Conservation (phyloP, 305 asterid genomes). For the Euphrasia arctica region DNA sequence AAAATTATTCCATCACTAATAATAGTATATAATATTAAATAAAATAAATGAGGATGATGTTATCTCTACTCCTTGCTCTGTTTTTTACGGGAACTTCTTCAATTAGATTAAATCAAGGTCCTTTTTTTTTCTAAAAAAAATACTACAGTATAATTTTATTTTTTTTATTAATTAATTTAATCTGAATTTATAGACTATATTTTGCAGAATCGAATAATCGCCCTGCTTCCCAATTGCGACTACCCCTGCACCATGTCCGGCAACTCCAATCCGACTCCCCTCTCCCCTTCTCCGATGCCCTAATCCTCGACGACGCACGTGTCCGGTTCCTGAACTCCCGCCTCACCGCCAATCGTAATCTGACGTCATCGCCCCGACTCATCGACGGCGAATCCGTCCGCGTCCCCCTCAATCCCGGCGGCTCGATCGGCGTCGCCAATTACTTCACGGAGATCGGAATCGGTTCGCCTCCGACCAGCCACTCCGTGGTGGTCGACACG, state of each 20-base stretch:
- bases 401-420: constrained; percentile 45
- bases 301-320: constrained; percentile 36
- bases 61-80: constrained; percentile 31
- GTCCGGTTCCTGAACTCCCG: constrained; percentile 40
- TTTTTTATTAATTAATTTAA: too few species aligned
- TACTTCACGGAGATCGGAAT: constrained; percentile 52
- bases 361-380: constrained; percentile 19
- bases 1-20: too few species aligned
- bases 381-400: constrained; percentile 26
- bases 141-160: too few species aligned
- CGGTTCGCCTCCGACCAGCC: constrained; percentile 50
- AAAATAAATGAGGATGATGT: constrained; percentile 27
- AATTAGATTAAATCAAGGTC: constrained; percentile 40
- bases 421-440: constrained; percentile 37
- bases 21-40: too few species aligned
- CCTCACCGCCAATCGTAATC: constrained; percentile 30
- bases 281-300: constrained; percentile 29
- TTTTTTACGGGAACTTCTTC: constrained; percentile 37
- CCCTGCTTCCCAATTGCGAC: constrained; percentile 28
- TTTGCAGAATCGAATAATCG: constrained; percentile 31
- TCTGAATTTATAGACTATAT: too few species aligned
- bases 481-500: constrained; percentile 49
- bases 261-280: neutral
- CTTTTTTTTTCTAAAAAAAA: constrained; percentile 2
- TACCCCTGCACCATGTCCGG: constrained; percentile 36